These are phyloP conservation scores for Rhodotorula paludigena DNA, from an alignment of 768 basidiomycete genomes.

Conservation along the genomic window DNA sequence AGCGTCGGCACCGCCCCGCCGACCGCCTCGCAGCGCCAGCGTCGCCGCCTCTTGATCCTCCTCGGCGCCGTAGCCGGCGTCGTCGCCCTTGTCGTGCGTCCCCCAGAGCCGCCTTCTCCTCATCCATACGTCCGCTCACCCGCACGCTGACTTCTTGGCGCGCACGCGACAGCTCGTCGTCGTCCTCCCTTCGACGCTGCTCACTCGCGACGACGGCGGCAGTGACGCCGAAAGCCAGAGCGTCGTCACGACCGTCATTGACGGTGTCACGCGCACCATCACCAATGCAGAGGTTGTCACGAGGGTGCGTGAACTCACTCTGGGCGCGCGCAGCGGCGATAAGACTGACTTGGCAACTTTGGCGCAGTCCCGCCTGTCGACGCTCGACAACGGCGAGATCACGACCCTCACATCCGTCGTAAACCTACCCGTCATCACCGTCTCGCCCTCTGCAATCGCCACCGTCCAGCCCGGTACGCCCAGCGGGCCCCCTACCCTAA, in stretches of 20 bases:
- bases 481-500: background rate
- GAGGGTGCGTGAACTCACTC: too few species aligned
- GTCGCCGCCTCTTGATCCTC: background rate
- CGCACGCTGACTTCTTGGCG: background rate
- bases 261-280: background rate
- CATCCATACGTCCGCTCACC: too few species aligned
- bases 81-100: background rate
- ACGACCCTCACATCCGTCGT: constrained; percentile 11
- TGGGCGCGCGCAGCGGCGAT: background rate
- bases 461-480: background rate
- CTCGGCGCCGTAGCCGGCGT: background rate
- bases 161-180: background rate
- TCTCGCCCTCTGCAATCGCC: background rate
- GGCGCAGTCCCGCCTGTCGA: constrained; percentile 2
- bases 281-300: constrained; percentile 4
- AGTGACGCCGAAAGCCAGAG: background rate
- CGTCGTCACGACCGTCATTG: constrained; percentile 7
- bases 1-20: background rate
- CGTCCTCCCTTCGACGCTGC: constrained; percentile 8
- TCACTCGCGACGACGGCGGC: constrained; percentile 7
- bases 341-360: too few species aligned
- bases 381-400: constrained; percentile 1
- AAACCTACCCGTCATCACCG: constrained; percentile 10
- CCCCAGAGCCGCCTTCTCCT: background rate
- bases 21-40: background rate